Conservation (phyloP, 208 protist species). For the Kentomonas sorsogonicus region DNA sequence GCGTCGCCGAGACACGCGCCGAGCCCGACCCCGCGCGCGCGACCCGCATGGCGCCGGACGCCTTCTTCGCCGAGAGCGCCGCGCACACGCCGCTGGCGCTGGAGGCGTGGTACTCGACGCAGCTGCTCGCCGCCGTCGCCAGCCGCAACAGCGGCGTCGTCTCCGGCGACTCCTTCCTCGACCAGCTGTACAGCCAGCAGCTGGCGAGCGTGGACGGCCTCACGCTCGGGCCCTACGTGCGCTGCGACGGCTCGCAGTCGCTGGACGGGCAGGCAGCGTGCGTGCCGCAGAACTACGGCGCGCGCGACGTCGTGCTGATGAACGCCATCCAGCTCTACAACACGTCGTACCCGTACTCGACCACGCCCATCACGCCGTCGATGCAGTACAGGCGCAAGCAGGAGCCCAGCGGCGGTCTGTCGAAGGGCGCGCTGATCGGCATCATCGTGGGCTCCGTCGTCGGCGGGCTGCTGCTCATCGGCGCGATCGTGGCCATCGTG, state of each 20-base stretch:
- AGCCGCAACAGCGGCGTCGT: constrained; percentile 5
- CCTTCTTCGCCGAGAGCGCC: constrained; percentile 6
- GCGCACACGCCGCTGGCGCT: constrained; percentile 3
- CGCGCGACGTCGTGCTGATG: constrained; percentile 24
- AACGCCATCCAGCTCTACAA: constrained; percentile 22
- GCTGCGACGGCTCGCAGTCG: constrained; percentile 8
- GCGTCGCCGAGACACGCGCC: constrained; percentile 2
- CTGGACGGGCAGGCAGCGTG: too few relatives aligned
- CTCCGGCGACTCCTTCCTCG: constrained; percentile 10
- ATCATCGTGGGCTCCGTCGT: constrained; percentile 22
- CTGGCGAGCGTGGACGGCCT: constrained; percentile 20
- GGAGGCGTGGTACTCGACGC: constrained; percentile 14
- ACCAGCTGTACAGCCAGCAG: constrained; percentile 17
- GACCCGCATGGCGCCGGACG: not conserved
- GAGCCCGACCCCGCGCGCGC: constrained; percentile 14
- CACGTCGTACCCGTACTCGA: constrained; percentile 6
- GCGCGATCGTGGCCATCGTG: constrained; percentile 2
- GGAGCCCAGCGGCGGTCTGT: constrained; percentile 1
- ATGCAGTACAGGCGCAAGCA: constrained; percentile 26
- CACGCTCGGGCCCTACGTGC: constrained; percentile 16
- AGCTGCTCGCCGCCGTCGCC: constrained; percentile 9
- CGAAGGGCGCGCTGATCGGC: constrained; percentile 17
- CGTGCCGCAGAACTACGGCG: constrained; percentile 41
- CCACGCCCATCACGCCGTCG: constrained; percentile 17
- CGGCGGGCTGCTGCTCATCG: not conserved